Percentiles rank a stretch among this genome's conserved stretches.
These are phyloP conservation scores for Exsudoporus frostii DNA, from an alignment of 768 basidiomycete species.

Conservation along the genomic window DNA sequence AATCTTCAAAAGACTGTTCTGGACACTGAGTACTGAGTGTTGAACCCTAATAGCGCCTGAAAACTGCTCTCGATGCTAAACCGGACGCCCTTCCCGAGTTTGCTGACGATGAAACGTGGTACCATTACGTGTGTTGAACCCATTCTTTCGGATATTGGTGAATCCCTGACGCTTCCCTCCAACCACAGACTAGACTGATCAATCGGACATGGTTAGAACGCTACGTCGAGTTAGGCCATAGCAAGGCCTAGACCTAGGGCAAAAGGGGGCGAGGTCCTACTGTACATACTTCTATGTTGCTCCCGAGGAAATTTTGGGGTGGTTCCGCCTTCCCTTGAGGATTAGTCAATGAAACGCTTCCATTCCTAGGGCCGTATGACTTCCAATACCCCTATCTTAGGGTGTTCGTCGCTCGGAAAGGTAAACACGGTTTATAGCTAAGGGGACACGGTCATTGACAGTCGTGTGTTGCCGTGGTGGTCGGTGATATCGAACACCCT, in stretches of 20 bases:
- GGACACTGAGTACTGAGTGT: background rate
- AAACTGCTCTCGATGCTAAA: constrained; percentile 25
- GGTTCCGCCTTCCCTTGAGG: background rate
- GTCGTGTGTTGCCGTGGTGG: background rate
- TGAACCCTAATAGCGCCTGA: constrained; percentile 30
- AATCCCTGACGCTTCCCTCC: background rate
- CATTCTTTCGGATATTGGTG: background rate
- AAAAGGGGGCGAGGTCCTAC: background rate
- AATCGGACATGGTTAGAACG: constrained; percentile 26
- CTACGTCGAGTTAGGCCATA: constrained; percentile 21
- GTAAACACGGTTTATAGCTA: constrained; percentile 16
- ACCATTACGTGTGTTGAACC: constrained; percentile 26
- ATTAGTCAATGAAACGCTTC: background rate
- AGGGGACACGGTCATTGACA: no score
- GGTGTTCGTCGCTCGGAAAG: background rate
- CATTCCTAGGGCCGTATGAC: background rate
- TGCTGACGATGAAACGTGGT: constrained; percentile 33
- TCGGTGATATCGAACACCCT: background rate
- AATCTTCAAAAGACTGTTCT: background rate
- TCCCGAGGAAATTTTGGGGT: background rate
- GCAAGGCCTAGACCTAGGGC: constrained; percentile 2
- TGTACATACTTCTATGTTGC: background rate
- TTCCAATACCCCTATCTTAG: background rate
- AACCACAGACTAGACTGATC: constrained; percentile 16
- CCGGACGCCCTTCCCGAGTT: constrained; percentile 34